Evolutionary conservation across 2,329 filamentous ascomycete genomes (phyloP), one percentile per base, ranked within the genome.

Genomic region (Teratosphaeria nubilosa): DNA sequence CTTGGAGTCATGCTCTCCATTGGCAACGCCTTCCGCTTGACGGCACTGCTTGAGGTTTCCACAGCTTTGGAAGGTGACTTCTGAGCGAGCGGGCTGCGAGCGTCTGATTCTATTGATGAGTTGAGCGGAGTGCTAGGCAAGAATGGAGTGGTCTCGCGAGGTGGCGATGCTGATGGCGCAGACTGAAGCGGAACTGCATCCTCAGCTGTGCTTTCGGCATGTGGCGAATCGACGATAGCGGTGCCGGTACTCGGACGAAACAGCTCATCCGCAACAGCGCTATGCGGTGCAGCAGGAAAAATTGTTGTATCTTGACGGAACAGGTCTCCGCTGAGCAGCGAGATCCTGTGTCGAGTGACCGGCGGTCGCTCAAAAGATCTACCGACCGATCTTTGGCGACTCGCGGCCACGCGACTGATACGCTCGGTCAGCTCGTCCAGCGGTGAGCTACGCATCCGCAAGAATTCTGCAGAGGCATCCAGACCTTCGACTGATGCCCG

Each of bases 371-470:
- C 63, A 27, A 62, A 67, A 1, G 66, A 68, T 11, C 59, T 58
- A 20, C 61, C 66, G 2, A 69, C 65, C 9, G 66, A 68, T 45
- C 66, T 56, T 41, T 62, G 63, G 20, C 64, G 61, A 51, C 55
- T 59, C 16, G 59, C 59, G 0, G 62, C 63, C 53, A 70, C 54
- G 9, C 64, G 64, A 54, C 63, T 67, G n/a, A 71, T 60, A n/a
- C 66, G 57, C 53, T 66, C 65, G 2, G 64, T 66, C 11, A 73
- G 60, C 16, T 67, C 65, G 45, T 73, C 70, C 3, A 72, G 61
- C 11, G 70, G 69, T 9, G 70, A 72, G 20, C 60, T 58, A 10
- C 63, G 64, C 51, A 65, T 62, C 3, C 60, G 57, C 16, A 67
- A 55, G 51, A 62, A 58, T 53, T 64, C 64, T 4, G 60, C 54